Evolutionary conservation across 768 basidiomycete genomes (phyloP).

Genomic region (Pleurotus cornucopiae): DNA sequence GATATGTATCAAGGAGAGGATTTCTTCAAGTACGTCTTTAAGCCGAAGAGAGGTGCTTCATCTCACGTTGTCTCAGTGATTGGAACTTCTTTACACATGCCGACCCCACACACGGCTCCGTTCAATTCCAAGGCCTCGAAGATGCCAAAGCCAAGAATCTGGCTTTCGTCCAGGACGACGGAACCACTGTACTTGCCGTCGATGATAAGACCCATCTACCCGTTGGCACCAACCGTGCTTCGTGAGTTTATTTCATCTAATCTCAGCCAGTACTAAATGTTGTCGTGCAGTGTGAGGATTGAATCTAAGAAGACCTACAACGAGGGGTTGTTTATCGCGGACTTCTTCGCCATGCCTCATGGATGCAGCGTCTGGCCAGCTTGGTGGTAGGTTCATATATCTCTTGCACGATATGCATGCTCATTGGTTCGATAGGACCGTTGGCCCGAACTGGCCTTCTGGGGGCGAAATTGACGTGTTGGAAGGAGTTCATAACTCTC

Average conservation of each 20-base stretch:
- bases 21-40: constrained; percentile 52
- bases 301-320: constrained; percentile 56
- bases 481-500: constrained; percentile 63
- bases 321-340: constrained; percentile 71
- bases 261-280: neutral
- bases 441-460: constrained; percentile 50
- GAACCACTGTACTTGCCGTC: constrained; percentile 56
- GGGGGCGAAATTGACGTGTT: constrained; percentile 65
- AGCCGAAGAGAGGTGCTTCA: neutral
- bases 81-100: constrained; percentile 61
- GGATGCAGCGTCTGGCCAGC: constrained; percentile 67
- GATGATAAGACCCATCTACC: constrained; percentile 49
- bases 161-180: constrained; percentile 56
- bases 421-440: constrained; percentile 22
- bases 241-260: constrained; percentile 27
- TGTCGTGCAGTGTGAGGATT: constrained; percentile 55
- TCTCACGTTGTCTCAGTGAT: constrained; percentile 14
- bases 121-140: constrained; percentile 38
- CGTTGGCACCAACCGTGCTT: constrained; percentile 50
- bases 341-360: constrained; percentile 65
- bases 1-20: constrained; percentile 42
- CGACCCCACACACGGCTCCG: constrained; percentile 74
- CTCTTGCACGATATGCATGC: neutral
- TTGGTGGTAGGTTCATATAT: constrained; percentile 29
- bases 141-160: constrained; percentile 50